Base-by-base conservation (phyloP, 2,329 filamentous ascomycete genomes). In the Aspergillus fumigatus region DNA sequence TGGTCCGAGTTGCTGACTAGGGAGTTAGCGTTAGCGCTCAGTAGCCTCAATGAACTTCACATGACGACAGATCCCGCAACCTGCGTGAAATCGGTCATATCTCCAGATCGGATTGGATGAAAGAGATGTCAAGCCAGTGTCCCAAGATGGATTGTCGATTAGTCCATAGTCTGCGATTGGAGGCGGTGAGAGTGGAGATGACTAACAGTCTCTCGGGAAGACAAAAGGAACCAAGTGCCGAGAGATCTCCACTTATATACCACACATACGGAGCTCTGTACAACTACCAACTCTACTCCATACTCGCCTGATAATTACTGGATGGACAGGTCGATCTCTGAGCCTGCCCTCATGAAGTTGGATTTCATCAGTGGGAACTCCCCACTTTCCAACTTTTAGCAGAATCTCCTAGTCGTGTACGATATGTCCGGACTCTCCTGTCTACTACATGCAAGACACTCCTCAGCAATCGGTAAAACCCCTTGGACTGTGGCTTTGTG, bases 201-300 rank as follows among this genome's bases (percentile, higher is more conserved):
- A 27, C 49, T 21, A 52, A 29, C 10, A 29, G 10, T 29, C 10
- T 54, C 62, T 63, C 61, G 62, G 62, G 60, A 61, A 48, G 53
- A n/a, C 9, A 26, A 45, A 11, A 43, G 56, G 56, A 26, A 50
- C 48, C 58, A 67, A 65, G 55, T 66, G 65, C 64, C 65, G 63
- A 43, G 2, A 3, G 40, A 19, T 43, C 41, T 11, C 41, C 41
- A 21, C 41, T 45, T 45, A 14, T 14, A 17, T 14, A 35, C 32
- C 4, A 35, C 4, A 35, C 1, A n/a, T n/a, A n/a, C n/a, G n/a
- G n/a, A n/a, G n/a, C n/a, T n/a, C n/a, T n/a, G 27, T 29, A 29
- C 27, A 29, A 11, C 27, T 29, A 29, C 27, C n/a, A n/a, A n/a
- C n/a, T n/a, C n/a, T n/a, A n/a, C n/a, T n/a, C n/a, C n/a, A n/a